Percentiles rank a stretch among this genome's conserved stretches.
Evolutionary conservation across 2,329 filamentous ascomycete genomes (phyloP).

Genomic region (Pseudopyrenochaeta lycopersici): DNA sequence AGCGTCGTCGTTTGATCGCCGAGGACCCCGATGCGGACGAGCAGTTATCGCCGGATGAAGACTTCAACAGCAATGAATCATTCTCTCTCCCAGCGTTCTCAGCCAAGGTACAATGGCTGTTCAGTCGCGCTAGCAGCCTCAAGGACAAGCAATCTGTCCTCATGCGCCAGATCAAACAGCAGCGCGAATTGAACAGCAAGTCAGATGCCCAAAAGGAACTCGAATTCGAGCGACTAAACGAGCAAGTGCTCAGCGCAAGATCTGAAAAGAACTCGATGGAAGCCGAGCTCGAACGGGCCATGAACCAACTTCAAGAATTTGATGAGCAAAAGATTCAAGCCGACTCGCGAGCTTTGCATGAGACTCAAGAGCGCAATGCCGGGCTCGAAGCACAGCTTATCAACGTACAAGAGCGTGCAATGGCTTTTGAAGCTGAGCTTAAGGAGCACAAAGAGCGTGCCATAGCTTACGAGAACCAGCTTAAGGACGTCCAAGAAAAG

Average conservation of each 20-base stretch:
- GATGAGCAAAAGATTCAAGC: constrained; percentile 34
- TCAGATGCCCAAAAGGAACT: constrained; percentile 67
- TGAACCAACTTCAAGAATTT: constrained; percentile 40
- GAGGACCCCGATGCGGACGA: constrained; percentile 69
- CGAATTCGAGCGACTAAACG: constrained; percentile 53
- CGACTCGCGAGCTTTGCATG: constrained; percentile 33
- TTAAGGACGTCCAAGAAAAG: constrained; percentile 43
- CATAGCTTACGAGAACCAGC: constrained; percentile 42
- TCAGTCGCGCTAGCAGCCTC: constrained; percentile 77
- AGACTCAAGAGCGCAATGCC: constrained; percentile 43
- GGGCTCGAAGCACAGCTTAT: constrained; percentile 43
- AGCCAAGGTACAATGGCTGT: constrained; percentile 79
- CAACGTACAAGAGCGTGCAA: constrained; percentile 45
- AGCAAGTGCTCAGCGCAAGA: constrained; percentile 49
- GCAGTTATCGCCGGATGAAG: constrained; percentile 68
- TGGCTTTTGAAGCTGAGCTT: constrained; percentile 40
- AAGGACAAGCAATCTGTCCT: constrained; percentile 90
- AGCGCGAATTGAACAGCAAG: constrained; percentile 89
- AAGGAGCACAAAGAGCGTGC: constrained; percentile 36
- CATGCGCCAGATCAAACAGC: constrained; percentile 92
- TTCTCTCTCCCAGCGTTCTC: constrained; percentile 82
- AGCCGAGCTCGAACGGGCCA: constrained; percentile 46
- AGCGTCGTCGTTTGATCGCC: constrained; percentile 46
- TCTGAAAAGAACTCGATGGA: constrained; percentile 48
- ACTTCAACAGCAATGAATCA: constrained; percentile 64